phyloP scores from a whole-genome alignment of 2,329 filamentous ascomycete species.

The Stromatinia cepivora region DNA sequence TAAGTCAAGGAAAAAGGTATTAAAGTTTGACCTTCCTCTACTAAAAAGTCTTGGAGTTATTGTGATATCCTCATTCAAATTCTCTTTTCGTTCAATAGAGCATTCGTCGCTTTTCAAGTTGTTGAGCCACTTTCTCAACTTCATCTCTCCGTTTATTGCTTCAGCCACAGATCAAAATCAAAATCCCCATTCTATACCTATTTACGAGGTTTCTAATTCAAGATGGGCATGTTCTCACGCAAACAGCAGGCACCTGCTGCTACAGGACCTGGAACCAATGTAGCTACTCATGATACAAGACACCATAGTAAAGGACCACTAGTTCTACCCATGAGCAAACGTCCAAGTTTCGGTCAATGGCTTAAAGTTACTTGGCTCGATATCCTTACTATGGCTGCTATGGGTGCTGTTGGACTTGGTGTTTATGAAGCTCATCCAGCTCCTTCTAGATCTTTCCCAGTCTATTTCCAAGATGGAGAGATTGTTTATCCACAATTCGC shows the following conservation, averaged over 20 bases:
- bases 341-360: slow-evolving; percentile 68
- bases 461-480: slow-evolving; percentile 65
- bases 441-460: slow-evolving; percentile 67
- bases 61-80: not conserved
- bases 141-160: not conserved
- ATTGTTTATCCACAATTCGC: slow-evolving; percentile 70
- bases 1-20: slow-evolving; percentile 4
- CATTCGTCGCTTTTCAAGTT: not conserved
- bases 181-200: not conserved
- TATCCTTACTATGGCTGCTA: slow-evolving; percentile 63
- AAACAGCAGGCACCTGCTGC: slow-evolving; percentile 2
- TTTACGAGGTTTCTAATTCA: not conserved
- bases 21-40: not conserved
- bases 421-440: slow-evolving; percentile 67
- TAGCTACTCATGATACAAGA: not conserved
- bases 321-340: slow-evolving; percentile 47
- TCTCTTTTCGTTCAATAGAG: not conserved
- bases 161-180: too few species aligned
- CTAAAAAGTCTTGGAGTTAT: not conserved
- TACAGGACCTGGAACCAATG: slow-evolving; percentile 9
- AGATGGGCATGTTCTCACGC: slow-evolving; percentile 21
- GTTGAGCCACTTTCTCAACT: not conserved
- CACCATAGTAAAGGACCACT: slow-evolving; percentile 27
- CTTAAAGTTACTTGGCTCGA: slow-evolving; percentile 67
- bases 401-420: slow-evolving; percentile 67